These are phyloP conservation scores for Hyaloperonospora brassicae DNA, from an alignment of 352 stramenopile genomes.

Conservation along the genomic window DNA sequence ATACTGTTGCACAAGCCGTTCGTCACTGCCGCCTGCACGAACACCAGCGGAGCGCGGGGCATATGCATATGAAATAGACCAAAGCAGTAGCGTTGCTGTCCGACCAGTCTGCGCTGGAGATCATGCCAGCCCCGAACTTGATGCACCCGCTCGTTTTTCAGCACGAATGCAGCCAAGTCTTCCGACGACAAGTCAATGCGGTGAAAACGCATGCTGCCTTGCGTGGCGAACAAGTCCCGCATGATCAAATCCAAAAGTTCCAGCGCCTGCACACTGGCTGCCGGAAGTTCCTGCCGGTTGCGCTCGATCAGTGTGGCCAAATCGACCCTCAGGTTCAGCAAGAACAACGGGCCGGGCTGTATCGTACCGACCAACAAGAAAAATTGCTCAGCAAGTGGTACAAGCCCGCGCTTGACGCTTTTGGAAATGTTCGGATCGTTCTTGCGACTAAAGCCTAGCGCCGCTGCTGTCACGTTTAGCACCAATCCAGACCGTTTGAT, in stretches of 20 bases:
- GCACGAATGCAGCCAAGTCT: conserved; percentile 56
- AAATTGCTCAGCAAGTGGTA: conserved; percentile 74
- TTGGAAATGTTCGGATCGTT: conserved; percentile 81
- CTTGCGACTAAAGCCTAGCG: conserved; percentile 69
- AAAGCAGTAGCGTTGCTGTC: conserved; percentile 67
- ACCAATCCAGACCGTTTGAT: conserved; percentile 72
- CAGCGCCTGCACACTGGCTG: conserved; percentile 49
- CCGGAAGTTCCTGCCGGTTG: conserved; percentile 36
- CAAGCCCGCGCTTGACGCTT: conserved; percentile 76
- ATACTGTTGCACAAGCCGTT: conserved; percentile 61
- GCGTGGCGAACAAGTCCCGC: conserved; percentile 75
- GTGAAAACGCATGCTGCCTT: conserved; percentile 72
- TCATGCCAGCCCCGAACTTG: conserved; percentile 59
- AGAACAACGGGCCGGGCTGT: conserved; percentile 58
- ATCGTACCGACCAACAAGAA: conserved; percentile 69
- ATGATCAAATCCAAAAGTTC: conserved; percentile 78
- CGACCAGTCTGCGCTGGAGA: conserved; percentile 49
- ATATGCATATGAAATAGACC: conserved; percentile 82
- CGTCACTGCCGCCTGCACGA: conserved; percentile 68
- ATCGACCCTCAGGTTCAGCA: conserved; percentile 65
- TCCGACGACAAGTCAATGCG: conserved; percentile 68
- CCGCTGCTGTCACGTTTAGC: conserved; percentile 66
- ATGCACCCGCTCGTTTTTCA: conserved; percentile 77
- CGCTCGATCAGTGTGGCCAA: conserved; percentile 46
- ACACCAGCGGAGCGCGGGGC: conserved; percentile 57